Percentiles rank a stretch among this genome's conserved stretches.
phyloP scores from a whole-genome alignment of 2,329 filamentous ascomycete genomes.

The Fusarium sp. region DNA sequence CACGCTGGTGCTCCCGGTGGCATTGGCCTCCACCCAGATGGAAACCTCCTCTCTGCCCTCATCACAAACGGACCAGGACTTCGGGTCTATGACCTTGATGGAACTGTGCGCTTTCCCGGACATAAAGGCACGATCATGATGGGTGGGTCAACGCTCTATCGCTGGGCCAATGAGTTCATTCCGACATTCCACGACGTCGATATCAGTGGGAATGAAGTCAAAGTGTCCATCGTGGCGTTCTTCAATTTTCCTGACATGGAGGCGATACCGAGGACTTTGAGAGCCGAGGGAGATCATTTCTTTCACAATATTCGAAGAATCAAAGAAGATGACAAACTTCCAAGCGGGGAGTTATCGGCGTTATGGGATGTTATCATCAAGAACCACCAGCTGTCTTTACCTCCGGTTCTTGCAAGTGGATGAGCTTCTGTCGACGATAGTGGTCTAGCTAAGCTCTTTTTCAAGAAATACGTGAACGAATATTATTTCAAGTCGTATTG shows the following conservation, averaged over 20 bases:
- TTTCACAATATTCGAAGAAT: conserved; percentile 2
- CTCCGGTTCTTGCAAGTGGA: neutral
- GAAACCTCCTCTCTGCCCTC: neutral
- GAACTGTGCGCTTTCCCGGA: neutral
- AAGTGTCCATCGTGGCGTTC: conserved; percentile 24
- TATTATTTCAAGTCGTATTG: too few relatives aligned
- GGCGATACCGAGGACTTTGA: neutral
- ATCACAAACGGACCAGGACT: conserved; percentile 10
- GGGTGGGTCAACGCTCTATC: conserved; percentile 21
- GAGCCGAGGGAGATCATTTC: neutral
- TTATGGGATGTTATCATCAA: neutral
- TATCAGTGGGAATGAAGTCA: conserved; percentile 3
- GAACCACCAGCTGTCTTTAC: neutral
- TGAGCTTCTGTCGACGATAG: neutral
- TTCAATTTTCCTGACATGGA: conserved; percentile 27
- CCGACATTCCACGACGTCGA: conserved; percentile 8
- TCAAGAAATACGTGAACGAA: too few relatives aligned
- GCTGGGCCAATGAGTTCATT: conserved; percentile 12
- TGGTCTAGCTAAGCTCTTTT: too few relatives aligned
- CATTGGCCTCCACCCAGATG: conserved; percentile 17
- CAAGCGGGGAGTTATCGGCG: neutral
- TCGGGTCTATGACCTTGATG: neutral
- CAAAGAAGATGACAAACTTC: conserved; percentile 8
- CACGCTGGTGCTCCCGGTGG: conserved; percentile 1
- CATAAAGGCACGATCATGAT: conserved; percentile 10